A percentile compares a stretch with the other conserved stretches of the same genome.
phyloP scores from a whole-genome alignment of 1,284 basidiomycete species.

The Xerocomus minutiporus region DNA sequence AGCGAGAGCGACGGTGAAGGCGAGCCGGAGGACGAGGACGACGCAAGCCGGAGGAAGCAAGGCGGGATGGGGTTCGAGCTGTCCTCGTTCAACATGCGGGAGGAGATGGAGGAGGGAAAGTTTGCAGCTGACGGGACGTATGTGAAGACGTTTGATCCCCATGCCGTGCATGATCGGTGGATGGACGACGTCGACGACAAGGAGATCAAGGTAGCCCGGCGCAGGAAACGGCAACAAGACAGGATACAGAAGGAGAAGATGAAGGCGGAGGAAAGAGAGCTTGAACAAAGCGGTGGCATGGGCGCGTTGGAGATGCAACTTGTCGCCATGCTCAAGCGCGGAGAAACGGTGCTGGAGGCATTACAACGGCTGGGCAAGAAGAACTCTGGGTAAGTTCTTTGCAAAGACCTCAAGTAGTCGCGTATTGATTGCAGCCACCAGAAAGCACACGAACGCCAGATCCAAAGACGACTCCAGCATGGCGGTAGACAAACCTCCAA shows the following conservation, averaged over 20 bases:
- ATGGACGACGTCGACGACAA: slow-evolving; percentile 85
- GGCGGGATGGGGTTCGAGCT: slow-evolving; percentile 90
- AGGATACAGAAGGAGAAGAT: slow-evolving; percentile 66
- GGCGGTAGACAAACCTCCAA: slow-evolving; percentile 43
- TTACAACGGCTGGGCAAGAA: slow-evolving; percentile 86
- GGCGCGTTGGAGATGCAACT: slow-evolving; percentile 65
- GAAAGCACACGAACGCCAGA: slow-evolving; percentile 33
- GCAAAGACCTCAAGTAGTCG: background rate
- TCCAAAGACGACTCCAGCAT: slow-evolving; percentile 39
- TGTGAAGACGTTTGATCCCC: slow-evolving; percentile 82
- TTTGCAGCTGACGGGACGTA: slow-evolving; percentile 94
- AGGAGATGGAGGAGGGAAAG: slow-evolving; percentile 96
- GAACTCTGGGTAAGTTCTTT: slow-evolving; percentile 40
- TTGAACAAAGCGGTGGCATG: slow-evolving; percentile 63
- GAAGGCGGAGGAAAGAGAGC: slow-evolving; percentile 67
- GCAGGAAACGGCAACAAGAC: slow-evolving; percentile 64
- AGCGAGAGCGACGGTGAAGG: slow-evolving; percentile 48
- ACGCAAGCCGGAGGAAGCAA: slow-evolving; percentile 66
- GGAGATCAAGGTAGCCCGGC: slow-evolving; percentile 81
- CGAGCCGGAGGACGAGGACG: slow-evolving; percentile 76
- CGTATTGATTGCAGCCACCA: slow-evolving; percentile 10
- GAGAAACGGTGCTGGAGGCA: slow-evolving; percentile 88
- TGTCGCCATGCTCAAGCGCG: slow-evolving; percentile 73
- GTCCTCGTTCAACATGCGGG: slow-evolving; percentile 98
- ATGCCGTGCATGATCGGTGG: slow-evolving; percentile 93